A percentile compares a stretch with the other conserved stretches of the same genome.
Evolutionary conservation across 768 basidiomycete genomes (phyloP).

Genomic region (Xerocomus brunneocitrinus): DNA sequence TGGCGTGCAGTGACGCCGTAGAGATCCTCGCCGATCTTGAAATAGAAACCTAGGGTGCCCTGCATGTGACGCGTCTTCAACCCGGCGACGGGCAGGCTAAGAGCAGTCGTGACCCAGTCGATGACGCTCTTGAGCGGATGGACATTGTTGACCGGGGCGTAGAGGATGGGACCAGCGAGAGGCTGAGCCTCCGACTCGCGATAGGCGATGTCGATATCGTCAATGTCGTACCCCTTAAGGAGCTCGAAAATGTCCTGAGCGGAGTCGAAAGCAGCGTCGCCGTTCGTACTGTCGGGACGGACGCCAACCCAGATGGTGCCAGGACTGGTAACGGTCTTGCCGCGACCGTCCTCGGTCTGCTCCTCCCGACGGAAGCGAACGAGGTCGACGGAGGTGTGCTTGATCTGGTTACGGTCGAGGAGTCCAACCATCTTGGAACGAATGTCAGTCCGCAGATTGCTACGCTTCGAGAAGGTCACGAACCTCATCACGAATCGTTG

Average conservation of each 20-base stretch:
- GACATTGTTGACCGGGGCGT: background rate
- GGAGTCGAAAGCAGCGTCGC: background rate
- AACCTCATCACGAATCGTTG: conserved; percentile 30
- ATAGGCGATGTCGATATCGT: background rate
- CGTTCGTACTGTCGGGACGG: background rate
- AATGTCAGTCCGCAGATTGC: conserved; percentile 30
- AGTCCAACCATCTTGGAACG: conserved; percentile 31
- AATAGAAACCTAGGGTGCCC: conserved; percentile 38
- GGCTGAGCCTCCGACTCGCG: background rate
- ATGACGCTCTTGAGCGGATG: conserved; percentile 24
- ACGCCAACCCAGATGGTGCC: background rate
- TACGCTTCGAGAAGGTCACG: conserved; percentile 30
- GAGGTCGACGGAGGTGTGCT: conserved; percentile 24
- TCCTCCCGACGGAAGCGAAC: background rate
- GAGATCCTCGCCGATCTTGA: conserved; percentile 15
- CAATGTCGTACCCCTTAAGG: background rate
- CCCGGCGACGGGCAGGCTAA: conserved; percentile 35
- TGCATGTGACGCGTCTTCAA: conserved; percentile 27
- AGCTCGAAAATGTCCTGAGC: background rate
- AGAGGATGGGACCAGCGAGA: background rate
- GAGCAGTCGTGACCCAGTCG: conserved; percentile 33
- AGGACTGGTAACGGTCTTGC: background rate
- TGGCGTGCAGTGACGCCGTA: background rate
- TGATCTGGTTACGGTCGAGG: conserved; percentile 19
- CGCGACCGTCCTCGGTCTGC: background rate